Conservation (phyloP, 768 basidiomycete genomes). For the Tylopilus sp. region DNA sequence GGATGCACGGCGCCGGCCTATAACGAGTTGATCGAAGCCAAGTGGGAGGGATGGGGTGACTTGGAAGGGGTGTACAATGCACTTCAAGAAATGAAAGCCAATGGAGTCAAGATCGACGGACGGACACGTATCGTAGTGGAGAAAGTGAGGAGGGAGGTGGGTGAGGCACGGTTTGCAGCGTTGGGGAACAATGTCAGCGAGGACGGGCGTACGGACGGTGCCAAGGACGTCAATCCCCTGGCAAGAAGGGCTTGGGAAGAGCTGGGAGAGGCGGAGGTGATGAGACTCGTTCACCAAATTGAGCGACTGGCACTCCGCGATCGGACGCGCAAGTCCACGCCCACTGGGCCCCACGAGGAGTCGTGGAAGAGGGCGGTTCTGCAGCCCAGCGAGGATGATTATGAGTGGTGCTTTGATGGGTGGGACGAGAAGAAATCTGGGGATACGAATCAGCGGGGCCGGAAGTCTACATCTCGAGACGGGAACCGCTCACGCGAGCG, state of each 20-base stretch:
- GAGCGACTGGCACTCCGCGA: conserved; percentile 40
- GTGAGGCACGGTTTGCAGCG: conserved; percentile 48
- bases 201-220: neutral
- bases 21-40: conserved; percentile 84
- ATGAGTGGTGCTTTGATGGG: conserved; percentile 47
- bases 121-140: conserved; percentile 63
- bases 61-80: conserved; percentile 68
- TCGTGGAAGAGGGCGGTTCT: conserved; percentile 45
- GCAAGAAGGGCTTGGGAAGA: conserved; percentile 42
- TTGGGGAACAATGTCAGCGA: neutral
- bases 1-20: conserved; percentile 88
- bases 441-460: neutral
- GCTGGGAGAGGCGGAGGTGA: conserved; percentile 47
- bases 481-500: neutral
- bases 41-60: conserved; percentile 83
- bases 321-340: conserved; percentile 11
- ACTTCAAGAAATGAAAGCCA: conserved; percentile 77
- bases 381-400: conserved; percentile 31
- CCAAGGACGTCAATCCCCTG: conserved; percentile 26
- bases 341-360: conserved; percentile 16
- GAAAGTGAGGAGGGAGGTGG: conserved; percentile 59
- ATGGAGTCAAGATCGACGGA: conserved; percentile 65
- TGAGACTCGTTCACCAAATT: conserved; percentile 48
- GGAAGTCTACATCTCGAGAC: neutral
- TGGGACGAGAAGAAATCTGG: conserved; percentile 32